phyloP scores from a whole-genome alignment of 805 yeast species.

The Torulaspora franciscae region DNA sequence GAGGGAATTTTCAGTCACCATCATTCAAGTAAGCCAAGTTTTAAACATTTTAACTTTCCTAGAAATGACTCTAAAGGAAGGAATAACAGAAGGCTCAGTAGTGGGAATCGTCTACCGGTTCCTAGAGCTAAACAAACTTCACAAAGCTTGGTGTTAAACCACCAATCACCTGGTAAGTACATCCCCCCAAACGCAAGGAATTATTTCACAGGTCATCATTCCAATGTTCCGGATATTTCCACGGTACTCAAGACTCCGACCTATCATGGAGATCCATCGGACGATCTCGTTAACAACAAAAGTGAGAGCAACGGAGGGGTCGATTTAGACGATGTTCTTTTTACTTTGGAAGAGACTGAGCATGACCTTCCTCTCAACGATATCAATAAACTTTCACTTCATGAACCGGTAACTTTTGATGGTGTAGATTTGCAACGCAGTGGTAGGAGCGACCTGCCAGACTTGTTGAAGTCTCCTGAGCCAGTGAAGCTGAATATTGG shows the following conservation, averaged over 20 bases:
- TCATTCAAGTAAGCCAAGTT: conserved; percentile 33
- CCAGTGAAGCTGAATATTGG: conserved; percentile 7
- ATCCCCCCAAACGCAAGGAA: conserved; percentile 65
- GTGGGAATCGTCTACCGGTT: conserved; percentile 14
- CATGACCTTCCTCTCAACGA: conserved; percentile 24
- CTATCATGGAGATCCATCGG: conserved; percentile 24
- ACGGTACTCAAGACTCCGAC: conserved; percentile 20
- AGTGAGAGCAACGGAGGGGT: conserved; percentile 23
- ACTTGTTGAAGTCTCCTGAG: conserved; percentile 31
- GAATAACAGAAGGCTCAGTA: conserved; percentile 22
- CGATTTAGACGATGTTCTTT: conserved; percentile 34
- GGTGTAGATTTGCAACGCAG: background rate
- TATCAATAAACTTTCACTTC: conserved; percentile 23
- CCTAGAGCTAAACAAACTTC: conserved; percentile 9
- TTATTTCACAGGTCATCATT: conserved; percentile 10
- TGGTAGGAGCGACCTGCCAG: conserved; percentile 26
- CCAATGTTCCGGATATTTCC: conserved; percentile 25
- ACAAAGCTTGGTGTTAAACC: conserved; percentile 8
- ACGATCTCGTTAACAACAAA: conserved; percentile 4
- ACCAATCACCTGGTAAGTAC: conserved; percentile 50
- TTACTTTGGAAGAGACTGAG: conserved; percentile 36
- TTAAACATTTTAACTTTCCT: conserved; percentile 18
- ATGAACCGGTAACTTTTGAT: conserved; percentile 15
- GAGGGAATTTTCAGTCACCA: conserved; percentile 49
- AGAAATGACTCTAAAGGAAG: conserved; percentile 3